Percentiles rank a stretch among this genome's conserved stretches.
Evolutionary conservation across 768 basidiomycete species (phyloP).

Genomic region (Cystobasidium tubakii): DNA sequence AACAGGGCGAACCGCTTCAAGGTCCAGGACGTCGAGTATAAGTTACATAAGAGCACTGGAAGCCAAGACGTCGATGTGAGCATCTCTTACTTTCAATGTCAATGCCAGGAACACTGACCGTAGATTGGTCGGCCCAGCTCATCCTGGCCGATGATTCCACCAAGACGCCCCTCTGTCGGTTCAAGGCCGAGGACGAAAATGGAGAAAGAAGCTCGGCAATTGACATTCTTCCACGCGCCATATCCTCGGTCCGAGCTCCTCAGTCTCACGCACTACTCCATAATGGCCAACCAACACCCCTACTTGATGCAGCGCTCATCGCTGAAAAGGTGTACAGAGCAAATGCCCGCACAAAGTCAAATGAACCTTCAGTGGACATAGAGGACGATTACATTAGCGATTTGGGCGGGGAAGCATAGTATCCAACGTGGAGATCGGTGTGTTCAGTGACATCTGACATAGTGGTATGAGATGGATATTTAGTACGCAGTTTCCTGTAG

Average conservation of each 20-base stretch:
- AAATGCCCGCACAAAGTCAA: neutral
- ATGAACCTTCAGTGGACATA: neutral
- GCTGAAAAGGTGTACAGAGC: neutral
- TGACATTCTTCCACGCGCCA: neutral
- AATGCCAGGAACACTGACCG: no score
- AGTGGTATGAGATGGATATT: neutral
- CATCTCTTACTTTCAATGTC: neutral
- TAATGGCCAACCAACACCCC: neutral
- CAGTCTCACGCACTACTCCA: neutral
- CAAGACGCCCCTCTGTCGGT: neutral
- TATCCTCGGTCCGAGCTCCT: neutral
- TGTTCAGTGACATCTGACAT: neutral
- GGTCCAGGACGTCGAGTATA: neutral
- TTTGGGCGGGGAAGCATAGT: neutral
- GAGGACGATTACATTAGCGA: neutral
- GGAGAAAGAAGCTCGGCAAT: neutral
- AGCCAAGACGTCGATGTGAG: neutral
- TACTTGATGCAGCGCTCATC: neutral
- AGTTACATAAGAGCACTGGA: neutral
- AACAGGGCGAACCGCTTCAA: neutral
- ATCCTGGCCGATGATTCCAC: neutral
- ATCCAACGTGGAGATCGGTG: neutral
- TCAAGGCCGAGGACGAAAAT: neutral
- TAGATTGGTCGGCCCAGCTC: neutral
- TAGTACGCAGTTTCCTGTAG: neutral